phyloP scores from a whole-genome alignment of 305 asterid species.

The Fraxinus floribunda region DNA sequence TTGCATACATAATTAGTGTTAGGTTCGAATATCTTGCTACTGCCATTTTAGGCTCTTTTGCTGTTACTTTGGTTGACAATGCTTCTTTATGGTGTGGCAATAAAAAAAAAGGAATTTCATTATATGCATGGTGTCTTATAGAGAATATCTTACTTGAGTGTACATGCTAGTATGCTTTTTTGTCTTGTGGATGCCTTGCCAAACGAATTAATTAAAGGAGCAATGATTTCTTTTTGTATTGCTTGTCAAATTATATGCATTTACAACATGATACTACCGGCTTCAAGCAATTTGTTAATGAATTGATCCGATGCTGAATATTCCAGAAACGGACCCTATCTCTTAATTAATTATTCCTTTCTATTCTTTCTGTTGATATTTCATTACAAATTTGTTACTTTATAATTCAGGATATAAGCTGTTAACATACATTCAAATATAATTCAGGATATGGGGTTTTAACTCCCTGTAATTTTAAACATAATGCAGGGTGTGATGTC shows the following conservation, averaged over 20 bases:
- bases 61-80: not conserved
- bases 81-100: not conserved
- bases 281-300: not conserved
- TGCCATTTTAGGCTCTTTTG: not conserved
- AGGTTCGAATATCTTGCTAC: not conserved
- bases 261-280: not conserved
- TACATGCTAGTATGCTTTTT: not conserved
- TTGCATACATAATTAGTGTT: not conserved
- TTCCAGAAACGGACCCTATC: not conserved
- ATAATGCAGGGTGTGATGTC: slow-evolving; percentile 42
- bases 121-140: not conserved
- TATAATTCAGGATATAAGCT: not conserved
- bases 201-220: not conserved
- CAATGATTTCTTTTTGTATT: not conserved
- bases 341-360: not conserved
- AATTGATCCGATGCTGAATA: not conserved
- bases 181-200: not conserved
- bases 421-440: not conserved
- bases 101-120: not conserved
- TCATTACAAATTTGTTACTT: not conserved
- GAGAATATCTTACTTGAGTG: not conserved
- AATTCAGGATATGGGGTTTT: not conserved
- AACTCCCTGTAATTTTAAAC: not conserved
- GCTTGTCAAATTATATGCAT: not conserved
- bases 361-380: not conserved